These are phyloP conservation scores for Wickerhamomyces mucosus DNA, from an alignment of 805 yeast genomes.

Conservation along the genomic window DNA sequence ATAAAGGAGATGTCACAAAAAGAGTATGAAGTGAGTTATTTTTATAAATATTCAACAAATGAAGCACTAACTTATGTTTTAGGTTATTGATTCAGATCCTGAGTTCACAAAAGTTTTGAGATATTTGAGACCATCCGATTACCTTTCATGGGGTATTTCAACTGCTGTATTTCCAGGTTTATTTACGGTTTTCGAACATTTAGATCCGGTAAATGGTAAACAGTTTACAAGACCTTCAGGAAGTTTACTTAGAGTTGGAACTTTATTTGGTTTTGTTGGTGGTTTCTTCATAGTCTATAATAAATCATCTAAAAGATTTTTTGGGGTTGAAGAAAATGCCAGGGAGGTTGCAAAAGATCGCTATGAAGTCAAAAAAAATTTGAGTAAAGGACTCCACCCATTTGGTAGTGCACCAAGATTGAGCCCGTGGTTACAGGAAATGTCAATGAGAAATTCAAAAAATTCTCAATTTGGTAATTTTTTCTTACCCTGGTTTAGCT, in stretches of 20 bases:
- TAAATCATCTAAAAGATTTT: conserved; percentile 59
- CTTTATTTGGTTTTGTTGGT: conserved; percentile 55
- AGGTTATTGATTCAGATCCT: conserved; percentile 73
- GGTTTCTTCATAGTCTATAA: conserved; percentile 70
- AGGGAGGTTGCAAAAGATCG: conserved; percentile 67
- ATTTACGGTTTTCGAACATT: conserved; percentile 33
- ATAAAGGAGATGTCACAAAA: too few relatives aligned
- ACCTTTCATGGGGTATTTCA: conserved; percentile 36
- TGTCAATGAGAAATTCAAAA: conserved; percentile 71
- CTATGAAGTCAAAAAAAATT: conserved; percentile 57
- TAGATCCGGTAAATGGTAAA: conserved; percentile 39
- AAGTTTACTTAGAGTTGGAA: conserved; percentile 47
- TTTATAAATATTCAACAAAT: too few relatives aligned
- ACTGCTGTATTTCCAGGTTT: conserved; percentile 42
- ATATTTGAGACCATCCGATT: conserved; percentile 64
- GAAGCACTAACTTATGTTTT: too few relatives aligned
- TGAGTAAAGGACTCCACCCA: conserved; percentile 57
- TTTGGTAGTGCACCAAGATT: conserved; percentile 51
- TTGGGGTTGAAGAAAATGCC: conserved; percentile 67
- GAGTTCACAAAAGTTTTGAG: conserved; percentile 61
- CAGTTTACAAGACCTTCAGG: conserved; percentile 41
- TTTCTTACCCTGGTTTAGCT: conserved; percentile 74
- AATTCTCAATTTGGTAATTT: conserved; percentile 52
- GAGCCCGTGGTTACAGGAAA: conserved; percentile 60
- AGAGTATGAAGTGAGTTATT: too few relatives aligned